Evolutionary conservation across 257 asterid genomes (phyloP).

Genomic region (Parsonsia alboflavescens): DNA sequence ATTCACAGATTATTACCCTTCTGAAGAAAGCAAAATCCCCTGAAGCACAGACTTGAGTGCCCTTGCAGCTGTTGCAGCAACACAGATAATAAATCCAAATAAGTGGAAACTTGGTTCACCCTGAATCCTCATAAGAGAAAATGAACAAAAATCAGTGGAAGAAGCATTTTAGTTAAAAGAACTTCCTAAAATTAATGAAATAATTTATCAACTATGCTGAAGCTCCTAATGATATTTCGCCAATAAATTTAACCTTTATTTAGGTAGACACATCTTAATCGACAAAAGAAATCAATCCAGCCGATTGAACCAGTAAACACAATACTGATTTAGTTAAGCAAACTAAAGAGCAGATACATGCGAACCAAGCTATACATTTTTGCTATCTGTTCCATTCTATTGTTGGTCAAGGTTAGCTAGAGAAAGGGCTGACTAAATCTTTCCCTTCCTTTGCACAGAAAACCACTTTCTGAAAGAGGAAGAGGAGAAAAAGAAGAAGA

Average conservation of each 20-base stretch:
- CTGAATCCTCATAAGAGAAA: slow-evolving; percentile 22
- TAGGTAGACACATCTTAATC: not conserved
- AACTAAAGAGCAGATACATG: not conserved
- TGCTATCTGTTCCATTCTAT: not conserved
- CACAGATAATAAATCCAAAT: slow-evolving; percentile 54
- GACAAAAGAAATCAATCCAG: not conserved
- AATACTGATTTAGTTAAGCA: not conserved
- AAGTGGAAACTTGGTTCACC: slow-evolving; percentile 65
- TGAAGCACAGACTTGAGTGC: slow-evolving; percentile 63
- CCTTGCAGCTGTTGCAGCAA: slow-evolving; percentile 63
- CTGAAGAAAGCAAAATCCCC: slow-evolving; percentile 62
- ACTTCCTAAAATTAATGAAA: not conserved
- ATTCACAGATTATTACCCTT: slow-evolving; percentile 35
- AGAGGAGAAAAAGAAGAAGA: not conserved
- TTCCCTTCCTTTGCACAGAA: not conserved
- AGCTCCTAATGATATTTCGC: not conserved
- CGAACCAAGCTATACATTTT: not conserved
- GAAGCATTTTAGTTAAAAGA: not conserved
- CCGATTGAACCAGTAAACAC: not conserved
- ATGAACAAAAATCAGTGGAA: not conserved
- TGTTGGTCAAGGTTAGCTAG: not conserved
- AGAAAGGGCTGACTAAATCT: not conserved
- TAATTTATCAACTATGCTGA: not conserved
- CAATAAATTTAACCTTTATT: not conserved
- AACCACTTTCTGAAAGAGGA: not conserved